Conservation (phyloP, 2,329 filamentous ascomycete genomes). For the Drechmeria coniospora region DNA sequence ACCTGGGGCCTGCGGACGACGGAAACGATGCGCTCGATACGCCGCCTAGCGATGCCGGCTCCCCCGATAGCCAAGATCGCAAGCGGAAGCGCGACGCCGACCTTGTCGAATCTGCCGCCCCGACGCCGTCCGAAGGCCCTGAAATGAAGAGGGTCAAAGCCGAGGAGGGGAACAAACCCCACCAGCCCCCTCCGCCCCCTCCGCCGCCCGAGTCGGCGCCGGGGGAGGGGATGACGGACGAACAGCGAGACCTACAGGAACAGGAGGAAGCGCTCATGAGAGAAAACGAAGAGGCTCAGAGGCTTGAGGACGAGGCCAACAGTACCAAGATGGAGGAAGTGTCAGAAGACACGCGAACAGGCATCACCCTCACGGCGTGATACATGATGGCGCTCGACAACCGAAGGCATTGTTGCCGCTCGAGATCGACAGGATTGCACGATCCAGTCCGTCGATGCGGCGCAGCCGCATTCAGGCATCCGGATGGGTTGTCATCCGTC, state of each 20-base stretch:
- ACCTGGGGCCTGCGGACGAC: no score
- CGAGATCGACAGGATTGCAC: no score
- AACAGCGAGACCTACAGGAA: conserved; percentile 29
- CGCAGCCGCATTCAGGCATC: no score
- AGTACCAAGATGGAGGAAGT: conserved; percentile 13
- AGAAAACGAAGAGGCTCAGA: conserved; percentile 39
- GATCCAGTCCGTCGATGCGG: no score
- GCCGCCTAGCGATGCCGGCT: conserved; percentile 24
- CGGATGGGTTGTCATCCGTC: no score
- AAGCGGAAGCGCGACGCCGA: conserved; percentile 49
- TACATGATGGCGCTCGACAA: background rate
- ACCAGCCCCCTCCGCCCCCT: conserved; percentile 32
- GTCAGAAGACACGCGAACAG: conserved; percentile 9
- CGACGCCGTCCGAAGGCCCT: conserved; percentile 40
- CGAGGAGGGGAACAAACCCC: conserved; percentile 22
- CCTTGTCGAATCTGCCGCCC: conserved; percentile 22
- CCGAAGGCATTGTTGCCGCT: background rate
- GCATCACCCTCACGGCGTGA: conserved; percentile 7
- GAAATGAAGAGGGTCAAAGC: conserved; percentile 38
- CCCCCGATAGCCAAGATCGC: conserved; percentile 32
- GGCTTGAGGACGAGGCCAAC: conserved; percentile 32
- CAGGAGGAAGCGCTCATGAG: conserved; percentile 34
- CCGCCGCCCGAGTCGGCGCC: conserved; percentile 25
- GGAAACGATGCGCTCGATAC: conserved; percentile 6
- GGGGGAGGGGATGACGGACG: conserved; percentile 22